Percentiles rank a stretch among this genome's conserved stretches.
Evolutionary conservation across 2,329 filamentous ascomycete genomes (phyloP).

Genomic region (Phyllosticta citriasiana): DNA sequence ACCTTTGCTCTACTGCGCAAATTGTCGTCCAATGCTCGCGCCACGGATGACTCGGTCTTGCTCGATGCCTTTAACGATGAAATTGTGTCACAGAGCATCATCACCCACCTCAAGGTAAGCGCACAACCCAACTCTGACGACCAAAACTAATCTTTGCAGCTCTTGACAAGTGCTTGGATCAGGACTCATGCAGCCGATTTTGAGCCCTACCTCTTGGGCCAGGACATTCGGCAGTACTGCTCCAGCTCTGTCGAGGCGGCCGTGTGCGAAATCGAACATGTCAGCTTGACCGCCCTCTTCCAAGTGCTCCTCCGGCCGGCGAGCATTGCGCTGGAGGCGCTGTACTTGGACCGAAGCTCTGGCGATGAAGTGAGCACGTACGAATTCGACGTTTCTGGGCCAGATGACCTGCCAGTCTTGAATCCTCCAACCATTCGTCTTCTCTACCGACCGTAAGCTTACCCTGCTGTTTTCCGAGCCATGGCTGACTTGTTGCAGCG

Average conservation of each 20-base stretch:
- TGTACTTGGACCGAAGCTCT: slow-evolving; percentile 79
- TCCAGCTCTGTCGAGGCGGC: slow-evolving; percentile 60
- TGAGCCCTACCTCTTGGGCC: slow-evolving; percentile 53
- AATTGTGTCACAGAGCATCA: slow-evolving; percentile 59
- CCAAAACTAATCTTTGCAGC: slow-evolving; percentile 34
- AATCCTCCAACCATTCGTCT: slow-evolving; percentile 55
- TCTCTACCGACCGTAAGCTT: slow-evolving; percentile 56
- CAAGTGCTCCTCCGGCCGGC: slow-evolving; percentile 71
- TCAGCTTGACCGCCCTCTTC: slow-evolving; percentile 69
- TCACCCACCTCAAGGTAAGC: slow-evolving; percentile 65
- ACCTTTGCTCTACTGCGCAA: slow-evolving; percentile 58
- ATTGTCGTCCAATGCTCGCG: slow-evolving; percentile 45
- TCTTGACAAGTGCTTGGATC: slow-evolving; percentile 77
- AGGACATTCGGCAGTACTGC: slow-evolving; percentile 59
- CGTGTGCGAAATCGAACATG: slow-evolving; percentile 77
- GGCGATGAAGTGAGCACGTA: slow-evolving; percentile 67
- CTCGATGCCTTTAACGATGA: slow-evolving; percentile 64
- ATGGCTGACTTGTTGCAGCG: slow-evolving; percentile 36
- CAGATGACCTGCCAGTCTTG: slow-evolving; percentile 33
- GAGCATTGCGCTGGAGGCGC: slow-evolving; percentile 72
- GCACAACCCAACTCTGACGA: slow-evolving; percentile 1
- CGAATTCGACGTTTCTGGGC: slow-evolving; percentile 43
- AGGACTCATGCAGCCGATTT: slow-evolving; percentile 63
- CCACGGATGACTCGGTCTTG: slow-evolving; percentile 46
- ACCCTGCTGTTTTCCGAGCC: not conserved